phyloP scores from a whole-genome alignment of 495 filamentous ascomycete species.

The Trichoderma asperelloides region DNA sequence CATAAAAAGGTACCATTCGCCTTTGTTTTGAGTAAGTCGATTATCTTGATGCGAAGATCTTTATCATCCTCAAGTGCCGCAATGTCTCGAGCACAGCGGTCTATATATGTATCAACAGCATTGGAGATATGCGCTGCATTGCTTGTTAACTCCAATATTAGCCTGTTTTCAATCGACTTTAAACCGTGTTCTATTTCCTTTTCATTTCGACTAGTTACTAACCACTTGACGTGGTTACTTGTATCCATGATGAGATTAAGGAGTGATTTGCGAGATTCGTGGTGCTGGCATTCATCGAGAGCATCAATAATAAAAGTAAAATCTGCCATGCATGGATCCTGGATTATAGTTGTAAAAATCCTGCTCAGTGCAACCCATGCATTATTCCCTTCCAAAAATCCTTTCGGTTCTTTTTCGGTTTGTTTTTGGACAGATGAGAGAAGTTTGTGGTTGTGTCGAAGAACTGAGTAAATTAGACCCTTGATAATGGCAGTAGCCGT shows the following conservation, averaged over 20 bases:
- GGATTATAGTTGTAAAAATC: slow-evolving; percentile 26
- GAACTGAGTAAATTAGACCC: slow-evolving; percentile 32
- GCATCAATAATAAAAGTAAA: slow-evolving; percentile 29
- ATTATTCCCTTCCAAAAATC: slow-evolving; percentile 25
- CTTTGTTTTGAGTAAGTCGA: slow-evolving; percentile 14
- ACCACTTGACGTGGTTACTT: not conserved
- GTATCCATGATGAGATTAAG: not conserved
- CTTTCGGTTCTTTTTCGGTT: slow-evolving; percentile 18
- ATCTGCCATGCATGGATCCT: slow-evolving; percentile 16
- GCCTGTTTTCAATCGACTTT: not conserved
- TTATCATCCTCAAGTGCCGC: not conserved
- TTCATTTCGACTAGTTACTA: not conserved
- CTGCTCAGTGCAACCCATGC: slow-evolving; percentile 20
- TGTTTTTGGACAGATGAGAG: slow-evolving; percentile 22
- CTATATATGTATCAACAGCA: not conserved
- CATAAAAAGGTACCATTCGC: slow-evolving; percentile 23
- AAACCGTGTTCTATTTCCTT: not conserved
- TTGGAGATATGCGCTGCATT: not conserved
- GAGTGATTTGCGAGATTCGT: not conserved
- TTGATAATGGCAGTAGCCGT: slow-evolving; percentile 33
- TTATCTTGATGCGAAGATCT: slow-evolving; percentile 11
- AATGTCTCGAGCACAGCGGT: not conserved
- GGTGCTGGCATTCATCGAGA: slow-evolving; percentile 32
- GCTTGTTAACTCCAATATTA: not conserved
- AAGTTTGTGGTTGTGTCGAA: slow-evolving; percentile 24